phyloP scores from a whole-genome alignment of 495 filamentous ascomycete genomes.

The Xylaria intraflava region DNA sequence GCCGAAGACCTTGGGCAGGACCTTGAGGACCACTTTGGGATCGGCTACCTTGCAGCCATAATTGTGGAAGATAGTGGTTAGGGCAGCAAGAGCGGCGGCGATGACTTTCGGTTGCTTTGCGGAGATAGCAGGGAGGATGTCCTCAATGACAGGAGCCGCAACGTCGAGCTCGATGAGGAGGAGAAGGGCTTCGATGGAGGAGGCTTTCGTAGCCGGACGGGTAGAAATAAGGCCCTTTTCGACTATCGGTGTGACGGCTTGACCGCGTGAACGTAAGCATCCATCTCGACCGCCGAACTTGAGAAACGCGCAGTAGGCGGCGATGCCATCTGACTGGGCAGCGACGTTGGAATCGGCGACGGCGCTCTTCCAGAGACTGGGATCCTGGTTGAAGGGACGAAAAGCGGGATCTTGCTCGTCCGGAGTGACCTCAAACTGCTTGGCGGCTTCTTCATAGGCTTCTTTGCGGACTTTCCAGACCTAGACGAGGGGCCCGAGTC shows the following conservation, averaged over 20 bases:
- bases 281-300: conserved; percentile 76
- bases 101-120: conserved; percentile 95
- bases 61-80: conserved; percentile 80
- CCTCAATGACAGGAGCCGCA: conserved; percentile 79
- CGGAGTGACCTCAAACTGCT: conserved; percentile 75
- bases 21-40: conserved; percentile 90
- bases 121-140: conserved; percentile 74
- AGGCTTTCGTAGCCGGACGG: conserved; percentile 79
- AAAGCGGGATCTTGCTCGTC: conserved; percentile 86
- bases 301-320: conserved; percentile 78
- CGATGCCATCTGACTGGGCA: conserved; percentile 88
- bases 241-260: conserved; percentile 67
- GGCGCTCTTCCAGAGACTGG: conserved; percentile 82
- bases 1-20: conserved; percentile 82
- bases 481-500: conserved; percentile 30
- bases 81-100: conserved; percentile 70
- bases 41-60: conserved; percentile 96
- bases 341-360: conserved; percentile 96
- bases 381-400: conserved; percentile 76
- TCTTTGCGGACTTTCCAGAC: conserved; percentile 96
- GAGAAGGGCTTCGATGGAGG: conserved; percentile 77
- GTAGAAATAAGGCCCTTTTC: conserved; percentile 90
- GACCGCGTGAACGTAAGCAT: conserved; percentile 70
- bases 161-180: conserved; percentile 87
- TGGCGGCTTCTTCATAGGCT: conserved; percentile 88